phyloP scores from a whole-genome alignment of 495 filamentous ascomycete genomes.

The Penicillium maclennaniae region DNA sequence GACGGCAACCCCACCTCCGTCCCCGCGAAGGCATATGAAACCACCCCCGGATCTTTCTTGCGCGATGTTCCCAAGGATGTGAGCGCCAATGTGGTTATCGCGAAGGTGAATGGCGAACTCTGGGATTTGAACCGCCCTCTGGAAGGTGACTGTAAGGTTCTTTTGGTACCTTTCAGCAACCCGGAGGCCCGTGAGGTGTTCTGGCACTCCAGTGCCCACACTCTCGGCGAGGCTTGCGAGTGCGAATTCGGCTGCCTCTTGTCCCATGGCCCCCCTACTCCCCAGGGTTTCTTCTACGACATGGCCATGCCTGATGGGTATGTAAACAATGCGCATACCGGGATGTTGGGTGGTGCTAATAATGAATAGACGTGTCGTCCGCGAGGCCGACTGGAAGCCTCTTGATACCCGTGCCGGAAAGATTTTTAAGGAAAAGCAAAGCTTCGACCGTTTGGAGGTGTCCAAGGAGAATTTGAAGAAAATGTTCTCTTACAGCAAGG shows the following conservation, averaged over 20 bases:
- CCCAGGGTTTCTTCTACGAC: conserved; percentile 97
- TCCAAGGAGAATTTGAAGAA: conserved; percentile 86
- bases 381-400: conserved; percentile 69
- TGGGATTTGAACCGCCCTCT: conserved; percentile 93
- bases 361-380: conserved; percentile 55
- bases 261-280: conserved; percentile 87
- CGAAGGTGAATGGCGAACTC: conserved; percentile 74
- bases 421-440: conserved; percentile 94
- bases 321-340: conserved; percentile 3
- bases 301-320: conserved; percentile 78
- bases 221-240: conserved; percentile 91
- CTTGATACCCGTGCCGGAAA: conserved; percentile 70
- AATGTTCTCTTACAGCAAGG: conserved; percentile 92
- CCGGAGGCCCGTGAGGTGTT: conserved; percentile 81
- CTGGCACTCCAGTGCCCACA: conserved; percentile 91
- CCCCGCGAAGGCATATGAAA: conserved; percentile 50
- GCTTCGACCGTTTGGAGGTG: conserved; percentile 83
- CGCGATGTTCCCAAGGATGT: conserved; percentile 51
- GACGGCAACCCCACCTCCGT: conserved; percentile 41
- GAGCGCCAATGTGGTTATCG: conserved; percentile 60
- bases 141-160: conserved; percentile 69
- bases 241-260: conserved; percentile 84
- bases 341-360: not conserved
- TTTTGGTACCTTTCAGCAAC: conserved; percentile 78
- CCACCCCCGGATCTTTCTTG: conserved; percentile 51